These are phyloP conservation scores for Apophysomyces elegans DNA, from an alignment of 371 early-diverging fungal genomes.

Conservation along the genomic window DNA sequence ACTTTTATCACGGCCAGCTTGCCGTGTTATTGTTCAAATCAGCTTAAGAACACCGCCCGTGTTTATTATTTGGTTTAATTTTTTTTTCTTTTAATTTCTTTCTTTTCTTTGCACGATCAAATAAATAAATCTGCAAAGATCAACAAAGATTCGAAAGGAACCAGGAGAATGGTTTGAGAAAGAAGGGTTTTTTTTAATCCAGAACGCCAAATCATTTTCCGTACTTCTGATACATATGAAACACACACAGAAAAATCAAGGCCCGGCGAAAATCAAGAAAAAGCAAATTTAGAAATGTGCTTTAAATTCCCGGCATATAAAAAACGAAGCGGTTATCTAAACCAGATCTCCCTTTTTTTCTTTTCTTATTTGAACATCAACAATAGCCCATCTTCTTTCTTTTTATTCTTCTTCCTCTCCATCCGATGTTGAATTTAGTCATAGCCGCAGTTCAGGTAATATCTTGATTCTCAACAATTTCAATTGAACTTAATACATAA, in stretches of 20 bases:
- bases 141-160: neutral
- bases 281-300: neutral
- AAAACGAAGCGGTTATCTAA: neutral
- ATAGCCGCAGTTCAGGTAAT: slow-evolving; percentile 26
- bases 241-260: neutral
- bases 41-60: slow-evolving; percentile 52
- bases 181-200: neutral
- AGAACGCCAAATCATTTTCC: too few species aligned
- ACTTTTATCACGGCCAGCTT: slow-evolving; percentile 95
- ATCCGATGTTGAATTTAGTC: slow-evolving; percentile 19
- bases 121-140: slow-evolving; percentile 9
- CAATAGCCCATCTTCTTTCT: neutral
- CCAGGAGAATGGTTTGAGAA: neutral
- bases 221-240: neutral
- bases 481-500: neutral
- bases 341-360: neutral
- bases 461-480: neutral
- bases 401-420: neutral
- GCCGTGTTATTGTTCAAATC: slow-evolving; percentile 96
- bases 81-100: too few species aligned
- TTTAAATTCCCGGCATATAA: neutral
- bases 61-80: neutral
- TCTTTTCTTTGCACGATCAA: neutral
- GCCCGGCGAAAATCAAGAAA: slow-evolving; percentile 4
- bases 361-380: neutral